Percentiles rank a stretch among this genome's conserved stretches.
phyloP scores from a whole-genome alignment of 768 basidiomycete species.

The Lyophyllum decastes region DNA sequence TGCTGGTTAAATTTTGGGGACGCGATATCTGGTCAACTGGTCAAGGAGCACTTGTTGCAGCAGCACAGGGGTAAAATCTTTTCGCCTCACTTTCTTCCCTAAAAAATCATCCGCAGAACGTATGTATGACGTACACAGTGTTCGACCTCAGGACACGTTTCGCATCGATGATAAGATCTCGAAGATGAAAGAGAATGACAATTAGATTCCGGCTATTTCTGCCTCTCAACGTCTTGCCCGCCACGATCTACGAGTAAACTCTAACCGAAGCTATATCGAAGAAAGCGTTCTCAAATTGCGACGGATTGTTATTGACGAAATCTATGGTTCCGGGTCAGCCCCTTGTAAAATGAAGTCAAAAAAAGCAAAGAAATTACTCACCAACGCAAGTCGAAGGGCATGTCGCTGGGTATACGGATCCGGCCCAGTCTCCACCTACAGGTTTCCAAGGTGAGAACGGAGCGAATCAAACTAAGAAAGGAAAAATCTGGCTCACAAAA shows the following conservation, averaged over 20 bases:
- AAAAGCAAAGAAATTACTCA: conserved; percentile 30
- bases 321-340: conserved; percentile 34
- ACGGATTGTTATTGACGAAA: conserved; percentile 62
- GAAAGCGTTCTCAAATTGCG: conserved; percentile 61
- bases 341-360: background rate
- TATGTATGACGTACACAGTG: no score
- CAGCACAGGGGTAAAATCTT: no score
- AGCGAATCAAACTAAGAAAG: background rate
- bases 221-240: no score
- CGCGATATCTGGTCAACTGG: no score
- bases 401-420: conserved; percentile 46
- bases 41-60: no score
- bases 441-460: background rate
- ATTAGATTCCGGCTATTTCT: no score
- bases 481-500: conserved; percentile 31
- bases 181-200: no score
- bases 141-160: no score
- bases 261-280: conserved; percentile 65
- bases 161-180: no score
- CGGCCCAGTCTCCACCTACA: conserved; percentile 60
- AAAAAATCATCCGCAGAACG: no score
- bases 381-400: conserved; percentile 61
- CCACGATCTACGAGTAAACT: conserved; percentile 23
- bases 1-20: no score
- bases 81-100: no score